Evolutionary conservation across 2,329 filamentous ascomycete species (phyloP), one percentile per base, ranked within the genome.

Genomic region (Paraphoma sp.): DNA sequence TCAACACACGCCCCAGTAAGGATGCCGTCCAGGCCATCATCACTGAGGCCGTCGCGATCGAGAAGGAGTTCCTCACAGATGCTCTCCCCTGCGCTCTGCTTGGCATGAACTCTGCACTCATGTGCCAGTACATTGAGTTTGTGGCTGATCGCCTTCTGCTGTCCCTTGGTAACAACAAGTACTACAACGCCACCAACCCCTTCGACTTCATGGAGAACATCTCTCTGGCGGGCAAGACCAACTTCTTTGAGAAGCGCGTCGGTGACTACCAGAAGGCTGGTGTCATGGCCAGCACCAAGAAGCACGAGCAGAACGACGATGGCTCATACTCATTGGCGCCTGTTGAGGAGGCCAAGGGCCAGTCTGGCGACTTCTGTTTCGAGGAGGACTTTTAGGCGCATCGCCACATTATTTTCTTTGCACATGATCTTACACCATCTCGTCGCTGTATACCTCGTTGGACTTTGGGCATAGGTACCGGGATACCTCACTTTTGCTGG

Each of bases 201-300:
- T 99, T 99, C 78, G 95, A 99, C 85, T 99, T 99, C 81, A 99
- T 99, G 95, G 95, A 99, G 86, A 97, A 97, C 82, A 99, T 99
- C 80, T 98, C 95, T 18, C 87, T 99, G 10, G 92, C 93, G 50
- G 95, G 95, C 81, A 99, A 99, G 91, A 99, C 95, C 78, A 99
- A 99, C 88, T 99, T 99, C 87, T 99, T 99, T 79, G 95, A 99
- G 90, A 99, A 99, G 91, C 92, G 95, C 71, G 95, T 99, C 55
- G 95, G 90, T 78, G 95, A 99, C 76, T 99, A 99, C 87, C 95
- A 99, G 83, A 99, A 99, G 87, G 93, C 95, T 38, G 95, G 95
- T 84, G 94, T 99, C 79, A 96, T 99, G 92, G 89, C 89, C 73
- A 93, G 91, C 82, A 91, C 89, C 70, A 93, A 93, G 83, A 89